Evolutionary conservation across 1,284 basidiomycete species (phyloP), one percentile per base, ranked within the genome.

Genomic region (Butyriboletus appendiculatus): DNA sequence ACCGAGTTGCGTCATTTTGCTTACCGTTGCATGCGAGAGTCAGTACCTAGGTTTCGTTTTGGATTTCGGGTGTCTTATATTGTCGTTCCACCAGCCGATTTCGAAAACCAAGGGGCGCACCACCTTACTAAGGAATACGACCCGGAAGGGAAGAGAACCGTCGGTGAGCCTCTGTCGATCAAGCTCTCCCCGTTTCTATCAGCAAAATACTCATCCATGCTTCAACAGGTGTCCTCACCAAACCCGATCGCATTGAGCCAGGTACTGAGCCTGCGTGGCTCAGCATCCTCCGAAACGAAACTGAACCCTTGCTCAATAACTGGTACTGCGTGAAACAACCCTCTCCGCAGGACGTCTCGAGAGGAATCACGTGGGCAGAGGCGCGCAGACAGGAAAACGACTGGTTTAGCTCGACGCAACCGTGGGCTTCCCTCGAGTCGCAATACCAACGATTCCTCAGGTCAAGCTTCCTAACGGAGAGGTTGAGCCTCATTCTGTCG

Each of bases 261-360:
- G 88, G 86, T 0, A 85, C 89, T 30, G 84, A 90, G 57, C 60
- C 65, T 0, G 62, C 60, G 1, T 92, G 89, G 90, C 55, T 89
- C 9, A 65, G 68, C 0, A 79, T 86, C 43, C 78, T 89, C 28
- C 72, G 76, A 8, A 81, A 85, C 53, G 80, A 85, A 39, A 74
- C 74, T 11, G 80, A 85, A 48, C 63, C 78, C 0, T 73, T 89
- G 1, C 69, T 76, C 7, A 81, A 89, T 52, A 83, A 84, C 10
- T 91, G 88, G 86, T 90, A 78, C 62, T 85, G 82, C 48, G 86
- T 90, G 10, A 89, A 90, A 60, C 88, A 88, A 49, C 87, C 87
- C 0, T 79, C 80, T 35, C 80, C 85, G 0, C 74, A 74, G 6
- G 79, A 82, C 5, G 68, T 91, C 12, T 72, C 74, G 37, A 60